Percentiles rank a stretch among this genome's conserved stretches.
Evolutionary conservation across 2,329 filamentous ascomycete species (phyloP).

Genomic region (Polychaeton citri): DNA sequence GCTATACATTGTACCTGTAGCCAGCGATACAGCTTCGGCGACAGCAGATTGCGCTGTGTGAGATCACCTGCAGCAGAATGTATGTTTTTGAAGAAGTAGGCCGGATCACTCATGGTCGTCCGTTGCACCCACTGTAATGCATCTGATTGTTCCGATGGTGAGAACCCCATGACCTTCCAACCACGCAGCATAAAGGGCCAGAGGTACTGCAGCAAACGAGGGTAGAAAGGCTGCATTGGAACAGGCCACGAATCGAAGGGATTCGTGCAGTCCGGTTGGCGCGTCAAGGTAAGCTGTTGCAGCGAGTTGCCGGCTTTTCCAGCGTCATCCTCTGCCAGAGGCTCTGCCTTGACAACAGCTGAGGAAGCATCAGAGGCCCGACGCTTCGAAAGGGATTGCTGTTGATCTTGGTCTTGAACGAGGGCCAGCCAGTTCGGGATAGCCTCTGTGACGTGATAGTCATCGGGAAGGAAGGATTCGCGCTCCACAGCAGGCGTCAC

Average conservation of each 20-base stretch:
- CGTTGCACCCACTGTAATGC: constrained; percentile 6
- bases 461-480: too few species aligned
- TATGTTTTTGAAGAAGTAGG: constrained; percentile 8
- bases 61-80: constrained; percentile 5
- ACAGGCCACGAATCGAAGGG: background rate
- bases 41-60: constrained; percentile 1
- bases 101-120: constrained; percentile 3
- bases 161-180: background rate
- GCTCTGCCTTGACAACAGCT: too few species aligned
- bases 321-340: too few species aligned
- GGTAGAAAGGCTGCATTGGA: background rate
- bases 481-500: too few species aligned
- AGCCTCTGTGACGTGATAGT: too few species aligned
- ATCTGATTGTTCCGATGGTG: background rate
- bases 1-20: constrained; percentile 3
- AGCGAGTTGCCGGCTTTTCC: too few species aligned
- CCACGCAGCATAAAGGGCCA: background rate
- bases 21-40: constrained; percentile 4
- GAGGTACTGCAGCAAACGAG: background rate
- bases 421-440: too few species aligned
- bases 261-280: background rate
- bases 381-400: too few species aligned
- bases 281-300: too few species aligned
- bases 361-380: too few species aligned
- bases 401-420: too few species aligned